Evolutionary conservation across 257 asterid genomes (phyloP).

Genomic region (Asclepias syriaca): DNA sequence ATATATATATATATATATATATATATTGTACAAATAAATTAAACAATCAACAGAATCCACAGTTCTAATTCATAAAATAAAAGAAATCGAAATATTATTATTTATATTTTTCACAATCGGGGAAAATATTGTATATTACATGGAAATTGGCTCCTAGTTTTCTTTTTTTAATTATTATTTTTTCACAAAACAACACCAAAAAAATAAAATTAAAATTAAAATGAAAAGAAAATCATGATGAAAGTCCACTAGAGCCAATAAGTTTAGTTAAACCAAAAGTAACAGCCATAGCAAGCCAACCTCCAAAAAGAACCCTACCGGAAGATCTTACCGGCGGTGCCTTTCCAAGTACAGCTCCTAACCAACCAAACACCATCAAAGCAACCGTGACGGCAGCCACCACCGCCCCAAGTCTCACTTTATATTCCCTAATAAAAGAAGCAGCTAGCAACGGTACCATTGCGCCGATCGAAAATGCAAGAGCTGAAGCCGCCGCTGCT

Average conservation of each 20-base stretch:
- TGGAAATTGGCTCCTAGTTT: too few relatives aligned
- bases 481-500: conserved; percentile 79
- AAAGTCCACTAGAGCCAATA: conserved; percentile 54
- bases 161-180: too few relatives aligned
- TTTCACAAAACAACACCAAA: not conserved
- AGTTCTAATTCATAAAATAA: too few relatives aligned
- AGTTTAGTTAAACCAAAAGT: conserved; percentile 76
- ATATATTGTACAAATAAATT: too few relatives aligned
- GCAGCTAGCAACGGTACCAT: conserved; percentile 79
- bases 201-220: not conserved
- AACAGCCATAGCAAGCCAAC: conserved; percentile 85
- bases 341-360: conserved; percentile 64
- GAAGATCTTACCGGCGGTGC: conserved; percentile 51
- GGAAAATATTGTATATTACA: too few relatives aligned
- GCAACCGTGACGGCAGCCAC: conserved; percentile 56
- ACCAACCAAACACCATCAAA: conserved; percentile 60
- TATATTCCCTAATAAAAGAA: conserved; percentile 53
- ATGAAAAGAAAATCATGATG: not conserved
- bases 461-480: conserved; percentile 64
- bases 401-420: conserved; percentile 53
- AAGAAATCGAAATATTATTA: too few relatives aligned
- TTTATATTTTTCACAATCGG: too few relatives aligned
- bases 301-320: conserved; percentile 67
- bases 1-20: too few relatives aligned
- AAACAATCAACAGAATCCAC: too few relatives aligned